Evolutionary conservation across 768 basidiomycete genomes (phyloP).

Genomic region (Termitomyces sp.): DNA sequence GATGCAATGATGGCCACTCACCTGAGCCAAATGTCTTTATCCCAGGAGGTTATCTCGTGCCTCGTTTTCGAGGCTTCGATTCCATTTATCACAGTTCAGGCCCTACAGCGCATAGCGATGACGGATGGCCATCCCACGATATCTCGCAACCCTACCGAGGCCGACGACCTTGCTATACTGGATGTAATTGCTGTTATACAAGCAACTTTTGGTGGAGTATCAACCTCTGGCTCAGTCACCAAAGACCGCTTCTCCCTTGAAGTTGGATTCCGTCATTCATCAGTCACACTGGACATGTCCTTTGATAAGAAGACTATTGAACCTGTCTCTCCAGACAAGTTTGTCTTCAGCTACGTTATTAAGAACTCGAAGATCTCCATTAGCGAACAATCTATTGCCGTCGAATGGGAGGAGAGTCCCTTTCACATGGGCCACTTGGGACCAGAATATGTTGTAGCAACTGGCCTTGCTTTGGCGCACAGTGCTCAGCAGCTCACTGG

Average conservation of each 20-base stretch:
- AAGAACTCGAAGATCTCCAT: slow-evolving; percentile 10
- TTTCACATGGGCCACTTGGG: slow-evolving; percentile 38
- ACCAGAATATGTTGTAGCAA: slow-evolving; percentile 39
- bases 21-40: slow-evolving; percentile 31
- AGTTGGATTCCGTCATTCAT: slow-evolving; percentile 22
- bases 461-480: slow-evolving; percentile 28
- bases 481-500: slow-evolving; percentile 23
- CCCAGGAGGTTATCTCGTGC: slow-evolving; percentile 16
- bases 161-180: slow-evolving; percentile 24
- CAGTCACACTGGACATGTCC: slow-evolving; percentile 27
- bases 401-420: slow-evolving; percentile 21
- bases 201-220: slow-evolving; percentile 20
- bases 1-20: slow-evolving; percentile 44
- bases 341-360: slow-evolving; percentile 26
- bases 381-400: slow-evolving; percentile 9
- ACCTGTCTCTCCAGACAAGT: slow-evolving; percentile 21
- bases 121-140: slow-evolving; percentile 30
- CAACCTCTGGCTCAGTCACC: slow-evolving; percentile 22
- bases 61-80: slow-evolving; percentile 43
- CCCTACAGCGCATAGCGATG: slow-evolving; percentile 48
- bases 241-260: slow-evolving; percentile 19
- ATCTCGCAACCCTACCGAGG: slow-evolving; percentile 20
- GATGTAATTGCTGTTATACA: slow-evolving; percentile 32
- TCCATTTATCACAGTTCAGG: slow-evolving; percentile 36
- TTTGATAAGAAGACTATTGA: slow-evolving; percentile 31